Evolutionary conservation across 108 stramenopile species (phyloP).

Genomic region (Fistulifera pelliculosa): DNA sequence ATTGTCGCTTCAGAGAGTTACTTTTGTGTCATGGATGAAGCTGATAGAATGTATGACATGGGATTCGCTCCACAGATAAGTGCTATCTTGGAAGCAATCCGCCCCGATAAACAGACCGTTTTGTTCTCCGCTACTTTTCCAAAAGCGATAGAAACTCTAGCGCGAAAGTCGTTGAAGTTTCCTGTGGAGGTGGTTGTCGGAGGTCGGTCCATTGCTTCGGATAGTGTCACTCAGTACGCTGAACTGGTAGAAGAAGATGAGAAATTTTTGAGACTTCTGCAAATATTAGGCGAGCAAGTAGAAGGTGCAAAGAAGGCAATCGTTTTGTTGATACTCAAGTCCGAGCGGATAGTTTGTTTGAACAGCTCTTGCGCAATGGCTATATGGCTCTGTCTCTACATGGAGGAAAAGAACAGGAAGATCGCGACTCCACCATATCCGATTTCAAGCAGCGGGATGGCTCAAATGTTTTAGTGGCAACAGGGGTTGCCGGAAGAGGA

Average conservation of each 20-base stretch:
- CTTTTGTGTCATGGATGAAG: constrained; percentile 96
- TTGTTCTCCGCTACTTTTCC: constrained; percentile 99
- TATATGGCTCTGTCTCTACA: constrained; percentile 94
- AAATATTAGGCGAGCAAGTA: constrained; percentile 93
- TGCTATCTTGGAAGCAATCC: constrained; percentile 83
- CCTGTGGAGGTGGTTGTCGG: constrained; percentile 96
- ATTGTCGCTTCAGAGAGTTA: constrained; percentile 86
- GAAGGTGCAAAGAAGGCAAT: constrained; percentile 89
- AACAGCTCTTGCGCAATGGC: constrained; percentile 86
- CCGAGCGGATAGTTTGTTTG: constrained; percentile 89
- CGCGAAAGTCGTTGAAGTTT: constrained; percentile 78
- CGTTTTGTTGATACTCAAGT: constrained; percentile 95
- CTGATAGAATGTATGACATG: constrained; percentile 99
- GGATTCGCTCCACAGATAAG: constrained; percentile 98
- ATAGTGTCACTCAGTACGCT: constrained; percentile 86
- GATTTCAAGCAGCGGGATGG: constrained; percentile 92
- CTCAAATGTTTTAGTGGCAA: constrained; percentile 87
- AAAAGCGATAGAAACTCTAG: constrained; percentile 84
- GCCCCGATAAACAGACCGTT: constrained; percentile 93
- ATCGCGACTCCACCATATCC: constrained; percentile 95
- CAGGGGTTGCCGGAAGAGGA: constrained; percentile 90
- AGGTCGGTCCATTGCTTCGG: constrained; percentile 90
- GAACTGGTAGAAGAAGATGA: constrained; percentile 92
- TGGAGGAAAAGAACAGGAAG: constrained; percentile 99
- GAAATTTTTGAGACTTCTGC: constrained; percentile 95